Percentiles rank a stretch among this genome's conserved stretches.
Evolutionary conservation across 257 asterid species (phyloP).

Genomic region (Gentiana straminea): DNA sequence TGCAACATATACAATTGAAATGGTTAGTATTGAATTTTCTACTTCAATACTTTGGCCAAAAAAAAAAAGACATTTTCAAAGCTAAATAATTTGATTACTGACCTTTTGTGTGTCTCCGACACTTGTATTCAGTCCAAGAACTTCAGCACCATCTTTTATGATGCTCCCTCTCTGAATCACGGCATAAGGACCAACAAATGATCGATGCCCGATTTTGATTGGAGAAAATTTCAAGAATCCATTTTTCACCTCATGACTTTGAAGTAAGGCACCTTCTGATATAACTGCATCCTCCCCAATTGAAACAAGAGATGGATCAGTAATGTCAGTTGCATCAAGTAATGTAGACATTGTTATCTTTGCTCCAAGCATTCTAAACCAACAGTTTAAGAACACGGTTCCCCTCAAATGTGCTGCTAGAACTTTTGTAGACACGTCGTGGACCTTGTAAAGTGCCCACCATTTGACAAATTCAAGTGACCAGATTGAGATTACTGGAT

Average conservation of each 20-base stretch:
- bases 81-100: slow-evolving; percentile 4
- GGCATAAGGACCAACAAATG: slow-evolving; percentile 56
- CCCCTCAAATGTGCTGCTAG: slow-evolving; percentile 61
- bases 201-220: slow-evolving; percentile 36
- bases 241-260: slow-evolving; percentile 58
- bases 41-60: neutral
- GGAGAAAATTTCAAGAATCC: slow-evolving; percentile 39
- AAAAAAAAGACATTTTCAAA: too few species aligned
- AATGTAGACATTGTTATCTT: slow-evolving; percentile 42
- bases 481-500: slow-evolving; percentile 58
- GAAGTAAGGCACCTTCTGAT: slow-evolving; percentile 59
- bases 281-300: slow-evolving; percentile 49
- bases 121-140: slow-evolving; percentile 24
- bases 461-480: slow-evolving; percentile 50
- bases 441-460: slow-evolving; percentile 72
- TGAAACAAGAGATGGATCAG: slow-evolving; percentile 55
- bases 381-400: slow-evolving; percentile 53
- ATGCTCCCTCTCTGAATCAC: slow-evolving; percentile 34
- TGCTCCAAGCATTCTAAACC: slow-evolving; percentile 61
- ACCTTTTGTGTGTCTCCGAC: slow-evolving; percentile 25
- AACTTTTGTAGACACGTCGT: slow-evolving; percentile 53
- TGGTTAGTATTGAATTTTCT: neutral
- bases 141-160: slow-evolving; percentile 39
- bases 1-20: slow-evolving; percentile 4
- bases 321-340: slow-evolving; percentile 46